Evolutionary conservation across 2,329 filamentous ascomycete species (phyloP).

Genomic region (Phialophora expanda): DNA sequence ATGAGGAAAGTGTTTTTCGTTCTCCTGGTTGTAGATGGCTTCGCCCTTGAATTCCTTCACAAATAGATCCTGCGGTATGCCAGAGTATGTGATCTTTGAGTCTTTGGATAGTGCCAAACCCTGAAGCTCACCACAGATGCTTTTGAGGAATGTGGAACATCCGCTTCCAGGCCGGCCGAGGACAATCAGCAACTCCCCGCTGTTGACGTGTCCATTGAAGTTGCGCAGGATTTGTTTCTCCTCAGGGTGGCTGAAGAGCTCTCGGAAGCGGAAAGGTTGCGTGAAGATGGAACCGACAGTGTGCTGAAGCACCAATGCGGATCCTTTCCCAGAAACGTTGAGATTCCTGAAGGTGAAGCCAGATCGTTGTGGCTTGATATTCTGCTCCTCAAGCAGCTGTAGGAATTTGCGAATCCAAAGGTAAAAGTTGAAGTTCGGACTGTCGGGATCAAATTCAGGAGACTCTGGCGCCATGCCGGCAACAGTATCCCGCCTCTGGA

Average conservation of each 20-base stretch:
- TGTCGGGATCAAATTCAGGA: constrained; percentile 34
- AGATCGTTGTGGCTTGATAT: constrained; percentile 23
- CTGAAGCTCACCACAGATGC: constrained; percentile 80
- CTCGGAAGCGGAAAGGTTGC: constrained; percentile 62
- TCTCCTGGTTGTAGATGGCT: constrained; percentile 63
- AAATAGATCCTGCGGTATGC: constrained; percentile 63
- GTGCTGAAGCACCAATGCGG: constrained; percentile 70
- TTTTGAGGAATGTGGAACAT: constrained; percentile 82
- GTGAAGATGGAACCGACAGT: constrained; percentile 66
- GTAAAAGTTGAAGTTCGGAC: constrained; percentile 33
- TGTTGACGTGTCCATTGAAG: constrained; percentile 59
- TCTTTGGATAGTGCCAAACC: constrained; percentile 73
- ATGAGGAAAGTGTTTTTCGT: constrained; percentile 59
- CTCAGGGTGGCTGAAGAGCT: constrained; percentile 59
- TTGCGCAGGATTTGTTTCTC: constrained; percentile 62
- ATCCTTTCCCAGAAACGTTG: constrained; percentile 67
- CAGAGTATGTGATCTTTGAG: constrained; percentile 80
- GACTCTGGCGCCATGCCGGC: constrained; percentile 32
- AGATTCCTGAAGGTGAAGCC: constrained; percentile 70
- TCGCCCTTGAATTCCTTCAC: constrained; percentile 49
- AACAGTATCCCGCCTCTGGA: constrained; percentile 33
- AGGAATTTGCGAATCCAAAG: constrained; percentile 35
- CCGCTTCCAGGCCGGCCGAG: constrained; percentile 71
- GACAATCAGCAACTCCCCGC: constrained; percentile 67
- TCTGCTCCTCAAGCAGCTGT: constrained; percentile 30